Evolutionary conservation across 192 early-diverging fungal genomes (phyloP).

Genomic region (Coemansia sp.): DNA sequence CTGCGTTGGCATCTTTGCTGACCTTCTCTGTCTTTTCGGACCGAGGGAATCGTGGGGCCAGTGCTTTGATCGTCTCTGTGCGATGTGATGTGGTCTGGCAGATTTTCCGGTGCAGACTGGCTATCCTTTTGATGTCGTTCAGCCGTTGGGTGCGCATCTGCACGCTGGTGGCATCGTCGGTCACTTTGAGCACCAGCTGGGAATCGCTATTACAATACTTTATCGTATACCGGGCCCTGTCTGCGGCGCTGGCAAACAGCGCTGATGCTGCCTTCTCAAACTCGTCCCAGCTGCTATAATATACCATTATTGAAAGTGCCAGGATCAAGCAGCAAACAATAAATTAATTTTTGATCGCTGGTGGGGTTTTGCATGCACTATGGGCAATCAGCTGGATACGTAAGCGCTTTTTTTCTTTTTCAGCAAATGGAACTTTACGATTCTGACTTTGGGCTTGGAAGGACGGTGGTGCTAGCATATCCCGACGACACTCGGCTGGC

Average conservation of each 20-base stretch:
- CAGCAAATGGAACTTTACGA: constrained; percentile 25
- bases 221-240: constrained; percentile 37
- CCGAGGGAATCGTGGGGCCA: constrained; percentile 28
- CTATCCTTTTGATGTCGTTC: constrained; percentile 37
- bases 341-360: neutral
- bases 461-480: constrained; percentile 38
- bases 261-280: constrained; percentile 33
- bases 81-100: constrained; percentile 32
- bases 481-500: constrained; percentile 42
- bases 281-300: constrained; percentile 34
- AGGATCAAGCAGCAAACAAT: neutral
- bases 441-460: constrained; percentile 25
- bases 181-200: constrained; percentile 43
- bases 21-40: constrained; percentile 7
- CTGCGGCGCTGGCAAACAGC: constrained; percentile 31
- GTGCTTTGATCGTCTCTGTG: constrained; percentile 15
- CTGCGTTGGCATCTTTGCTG: constrained; percentile 10
- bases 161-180: constrained; percentile 40
- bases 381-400: constrained; percentile 10
- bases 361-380: neutral
- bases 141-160: constrained; percentile 42
- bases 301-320: constrained; percentile 25
- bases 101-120: constrained; percentile 33
- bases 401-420: constrained; percentile 11
- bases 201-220: constrained; percentile 50